These are phyloP conservation scores for Soucietia sequanensis DNA, from an alignment of 805 yeast genomes.

Conservation along the genomic window DNA sequence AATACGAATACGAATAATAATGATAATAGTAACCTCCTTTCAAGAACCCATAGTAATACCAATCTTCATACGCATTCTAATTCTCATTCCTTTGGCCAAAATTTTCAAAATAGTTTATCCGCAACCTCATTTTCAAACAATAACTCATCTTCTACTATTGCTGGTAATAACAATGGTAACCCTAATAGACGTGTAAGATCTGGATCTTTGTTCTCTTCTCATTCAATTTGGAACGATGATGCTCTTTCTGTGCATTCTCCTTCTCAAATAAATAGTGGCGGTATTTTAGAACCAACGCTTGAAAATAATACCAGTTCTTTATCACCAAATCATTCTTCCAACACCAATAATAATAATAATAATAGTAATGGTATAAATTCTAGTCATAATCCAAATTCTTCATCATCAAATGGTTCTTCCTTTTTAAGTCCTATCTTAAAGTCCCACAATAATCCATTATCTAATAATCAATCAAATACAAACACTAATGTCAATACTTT, in stretches of 20 bases:
- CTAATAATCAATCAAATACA: conserved; percentile 5
- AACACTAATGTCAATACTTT: conserved; percentile 6
- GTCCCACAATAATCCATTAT: conserved; percentile 9
- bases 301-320: conserved; percentile 12
- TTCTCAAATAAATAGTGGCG: conserved; percentile 8
- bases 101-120: not conserved
- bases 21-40: no score
- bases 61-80: no score
- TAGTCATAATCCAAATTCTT: conserved; percentile 10
- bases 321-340: conserved; percentile 6
- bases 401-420: conserved; percentile 6
- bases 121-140: not conserved
- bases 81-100: no score
- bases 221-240: conserved; percentile 62
- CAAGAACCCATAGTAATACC: no score
- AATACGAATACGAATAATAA: conserved; percentile 2
- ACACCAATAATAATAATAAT: conserved; percentile 2
- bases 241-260: conserved; percentile 17
- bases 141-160: not conserved
- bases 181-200: conserved; percentile 49
- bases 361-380: conserved; percentile 8
- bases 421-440: conserved; percentile 14
- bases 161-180: conserved; percentile 11
- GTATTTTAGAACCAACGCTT: conserved; percentile 10
- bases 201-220: conserved; percentile 49